A percentile compares a stretch with the other conserved stretches of the same genome.
Evolutionary conservation across 192 early-diverging fungal genomes (phyloP).

Genomic region (Mortierella antarctica): DNA sequence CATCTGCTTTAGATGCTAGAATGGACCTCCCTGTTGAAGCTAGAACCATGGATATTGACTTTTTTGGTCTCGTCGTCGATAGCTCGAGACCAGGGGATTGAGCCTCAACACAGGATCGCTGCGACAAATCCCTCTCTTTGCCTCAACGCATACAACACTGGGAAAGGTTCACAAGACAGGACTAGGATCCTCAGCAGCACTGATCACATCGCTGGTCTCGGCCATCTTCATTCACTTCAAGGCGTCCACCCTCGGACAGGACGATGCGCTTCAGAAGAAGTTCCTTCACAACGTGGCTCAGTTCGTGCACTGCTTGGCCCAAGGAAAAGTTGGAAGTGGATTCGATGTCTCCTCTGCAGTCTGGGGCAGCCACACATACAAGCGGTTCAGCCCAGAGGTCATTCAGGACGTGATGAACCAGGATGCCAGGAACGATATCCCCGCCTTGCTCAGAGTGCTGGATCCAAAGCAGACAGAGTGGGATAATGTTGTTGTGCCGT

Average conservation of each 20-base stretch:
- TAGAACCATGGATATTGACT: neutral
- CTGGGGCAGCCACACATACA: constrained; percentile 90
- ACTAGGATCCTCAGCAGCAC: constrained; percentile 94
- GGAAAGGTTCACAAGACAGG: constrained; percentile 93
- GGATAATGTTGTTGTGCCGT: constrained; percentile 73
- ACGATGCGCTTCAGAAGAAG: constrained; percentile 34
- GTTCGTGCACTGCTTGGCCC: constrained; percentile 94
- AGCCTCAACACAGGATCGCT: constrained; percentile 68
- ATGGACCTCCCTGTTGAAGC: neutral
- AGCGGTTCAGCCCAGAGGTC: constrained; percentile 81
- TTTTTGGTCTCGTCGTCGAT: constrained; percentile 6
- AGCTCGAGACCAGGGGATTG: constrained; percentile 65
- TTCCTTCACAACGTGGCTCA: constrained; percentile 92
- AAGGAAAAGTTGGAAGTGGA: constrained; percentile 97
- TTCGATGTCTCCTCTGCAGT: constrained; percentile 96
- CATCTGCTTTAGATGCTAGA: neutral
- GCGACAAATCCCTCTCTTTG: constrained; percentile 67
- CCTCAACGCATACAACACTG: constrained; percentile 70
- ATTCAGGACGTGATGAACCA: constrained; percentile 65
- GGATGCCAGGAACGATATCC: constrained; percentile 44
- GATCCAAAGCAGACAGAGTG: constrained; percentile 63
- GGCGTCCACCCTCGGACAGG: constrained; percentile 27
- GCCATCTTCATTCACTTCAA: constrained; percentile 82
- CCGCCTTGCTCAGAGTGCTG: constrained; percentile 47
- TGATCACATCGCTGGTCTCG: constrained; percentile 92